phyloP scores from a whole-genome alignment of 2,329 filamentous ascomycete species.

The Aphanoascus verrucosus region DNA sequence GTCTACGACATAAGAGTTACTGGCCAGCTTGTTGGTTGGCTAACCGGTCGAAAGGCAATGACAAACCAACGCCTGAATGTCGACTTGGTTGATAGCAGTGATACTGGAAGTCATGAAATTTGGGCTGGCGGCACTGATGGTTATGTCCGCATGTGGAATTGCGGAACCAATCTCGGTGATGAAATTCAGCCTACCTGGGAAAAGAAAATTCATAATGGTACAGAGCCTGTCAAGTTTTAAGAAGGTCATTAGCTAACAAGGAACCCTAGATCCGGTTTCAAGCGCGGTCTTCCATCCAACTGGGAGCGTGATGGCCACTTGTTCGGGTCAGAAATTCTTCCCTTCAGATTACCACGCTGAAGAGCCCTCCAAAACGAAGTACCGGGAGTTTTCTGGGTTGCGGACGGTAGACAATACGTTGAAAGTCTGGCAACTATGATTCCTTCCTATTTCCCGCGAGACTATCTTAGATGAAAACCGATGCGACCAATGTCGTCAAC shows the following conservation, averaged over 20 bases:
- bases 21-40: constrained; percentile 41
- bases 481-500: not conserved
- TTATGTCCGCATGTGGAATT: constrained; percentile 40
- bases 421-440: constrained; percentile 29
- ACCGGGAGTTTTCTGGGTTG: not conserved
- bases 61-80: constrained; percentile 49
- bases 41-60: constrained; percentile 36
- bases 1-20: constrained; percentile 52
- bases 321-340: constrained; percentile 37
- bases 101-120: constrained; percentile 40
- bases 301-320: constrained; percentile 41
- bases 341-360: constrained; percentile 17
- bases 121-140: constrained; percentile 53
- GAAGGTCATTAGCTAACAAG: constrained; percentile 14
- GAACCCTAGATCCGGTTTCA: constrained; percentile 34
- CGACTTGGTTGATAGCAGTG: constrained; percentile 36
- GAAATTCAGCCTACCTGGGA: constrained; percentile 34
- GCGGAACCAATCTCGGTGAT: constrained; percentile 34
- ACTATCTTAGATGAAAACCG: not conserved
- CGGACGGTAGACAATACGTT: constrained; percentile 27
- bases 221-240: constrained; percentile 11
- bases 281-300: constrained; percentile 39
- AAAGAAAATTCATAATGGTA: constrained; percentile 38
- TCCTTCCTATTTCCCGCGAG: not conserved
- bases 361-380: constrained; percentile 2